These are phyloP conservation scores for Trichoderma pleuroti DNA, from an alignment of 2,329 filamentous ascomycete genomes.

Conservation along the genomic window DNA sequence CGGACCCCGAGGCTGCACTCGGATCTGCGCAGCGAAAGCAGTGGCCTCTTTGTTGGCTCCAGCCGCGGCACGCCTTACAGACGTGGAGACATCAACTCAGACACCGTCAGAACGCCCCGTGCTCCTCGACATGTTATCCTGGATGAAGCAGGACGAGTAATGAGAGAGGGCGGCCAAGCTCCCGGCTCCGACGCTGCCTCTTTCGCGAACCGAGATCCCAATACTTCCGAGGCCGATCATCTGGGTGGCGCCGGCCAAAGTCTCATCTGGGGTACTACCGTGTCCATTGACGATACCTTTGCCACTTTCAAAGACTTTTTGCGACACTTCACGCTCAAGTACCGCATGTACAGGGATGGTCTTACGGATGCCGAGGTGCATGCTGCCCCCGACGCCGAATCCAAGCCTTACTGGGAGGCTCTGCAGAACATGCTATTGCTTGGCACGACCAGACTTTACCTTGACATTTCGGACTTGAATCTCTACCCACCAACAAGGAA, in stretches of 20 bases:
- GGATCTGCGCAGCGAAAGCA: slow-evolving; percentile 77
- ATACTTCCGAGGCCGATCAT: slow-evolving; percentile 86
- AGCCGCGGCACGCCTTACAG: slow-evolving; percentile 55
- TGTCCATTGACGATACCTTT: slow-evolving; percentile 88
- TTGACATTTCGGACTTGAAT: slow-evolving; percentile 86
- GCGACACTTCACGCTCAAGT: slow-evolving; percentile 87
- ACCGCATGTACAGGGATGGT: slow-evolving; percentile 89
- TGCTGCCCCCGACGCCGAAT: slow-evolving; percentile 65
- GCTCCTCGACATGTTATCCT: slow-evolving; percentile 54
- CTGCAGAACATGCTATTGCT: slow-evolving; percentile 89
- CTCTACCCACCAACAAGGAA: slow-evolving; percentile 89
- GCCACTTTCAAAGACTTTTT: slow-evolving; percentile 88
- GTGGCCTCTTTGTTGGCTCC: slow-evolving; percentile 75
- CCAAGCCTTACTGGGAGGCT: slow-evolving; percentile 79
- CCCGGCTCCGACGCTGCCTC: slow-evolving; percentile 57
- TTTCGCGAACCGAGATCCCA: slow-evolving; percentile 65
- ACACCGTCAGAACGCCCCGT: slow-evolving; percentile 58
- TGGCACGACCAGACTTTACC: slow-evolving; percentile 77
- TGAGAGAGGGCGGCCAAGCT: slow-evolving; percentile 50
- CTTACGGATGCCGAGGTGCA: slow-evolving; percentile 71
- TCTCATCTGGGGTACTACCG: slow-evolving; percentile 95
- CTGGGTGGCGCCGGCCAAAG: slow-evolving; percentile 78
- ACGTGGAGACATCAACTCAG: slow-evolving; percentile 84
- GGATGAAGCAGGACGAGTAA: slow-evolving; percentile 56
- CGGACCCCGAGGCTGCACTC: slow-evolving; percentile 60